Conservation (phyloP, 768 basidiomycete species). For the Podaxis mareebaensis region DNA sequence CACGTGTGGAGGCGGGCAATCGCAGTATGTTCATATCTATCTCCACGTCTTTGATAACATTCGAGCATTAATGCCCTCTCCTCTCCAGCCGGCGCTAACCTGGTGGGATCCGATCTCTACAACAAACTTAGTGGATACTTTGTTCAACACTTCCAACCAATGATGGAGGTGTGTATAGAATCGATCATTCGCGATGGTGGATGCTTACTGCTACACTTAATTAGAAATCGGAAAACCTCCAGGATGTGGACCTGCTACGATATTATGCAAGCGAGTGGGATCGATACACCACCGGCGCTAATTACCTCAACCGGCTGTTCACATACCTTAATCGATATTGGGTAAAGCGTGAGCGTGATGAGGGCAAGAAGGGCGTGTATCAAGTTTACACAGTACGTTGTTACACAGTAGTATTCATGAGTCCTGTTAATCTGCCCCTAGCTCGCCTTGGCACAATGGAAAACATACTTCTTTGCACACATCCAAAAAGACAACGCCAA, state of each 20-base stretch:
- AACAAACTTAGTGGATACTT: slow-evolving; percentile 92
- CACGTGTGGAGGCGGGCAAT: slow-evolving; percentile 53
- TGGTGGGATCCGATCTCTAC: slow-evolving; percentile 98
- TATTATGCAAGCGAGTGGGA: slow-evolving; percentile 96
- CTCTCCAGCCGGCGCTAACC: slow-evolving; percentile 80
- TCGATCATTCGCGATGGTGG: neutral
- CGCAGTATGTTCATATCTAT: slow-evolving; percentile 57
- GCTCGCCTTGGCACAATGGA: slow-evolving; percentile 98
- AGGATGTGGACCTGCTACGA: slow-evolving; percentile 88
- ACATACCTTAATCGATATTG: slow-evolving; percentile 98
- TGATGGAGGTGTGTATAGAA: slow-evolving; percentile 42
- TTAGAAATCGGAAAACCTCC: slow-evolving; percentile 78
- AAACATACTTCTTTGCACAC: slow-evolving; percentile 82
- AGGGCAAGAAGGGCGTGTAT: slow-evolving; percentile 95
- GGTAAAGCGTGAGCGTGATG: slow-evolving; percentile 98
- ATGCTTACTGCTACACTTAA: slow-evolving; percentile 21
- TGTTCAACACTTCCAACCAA: slow-evolving; percentile 76
- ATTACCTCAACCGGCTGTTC: slow-evolving; percentile 95
- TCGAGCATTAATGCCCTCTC: slow-evolving; percentile 23
- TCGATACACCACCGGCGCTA: slow-evolving; percentile 95
- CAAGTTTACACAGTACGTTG: slow-evolving; percentile 88
- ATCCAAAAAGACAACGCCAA: slow-evolving; percentile 82
- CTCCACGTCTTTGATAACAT: slow-evolving; percentile 36
- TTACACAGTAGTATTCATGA: neutral
- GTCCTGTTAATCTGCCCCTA: slow-evolving; percentile 27